Base-by-base conservation (phyloP, 441 rosid genomes). In the Mallotus japonicus region DNA sequence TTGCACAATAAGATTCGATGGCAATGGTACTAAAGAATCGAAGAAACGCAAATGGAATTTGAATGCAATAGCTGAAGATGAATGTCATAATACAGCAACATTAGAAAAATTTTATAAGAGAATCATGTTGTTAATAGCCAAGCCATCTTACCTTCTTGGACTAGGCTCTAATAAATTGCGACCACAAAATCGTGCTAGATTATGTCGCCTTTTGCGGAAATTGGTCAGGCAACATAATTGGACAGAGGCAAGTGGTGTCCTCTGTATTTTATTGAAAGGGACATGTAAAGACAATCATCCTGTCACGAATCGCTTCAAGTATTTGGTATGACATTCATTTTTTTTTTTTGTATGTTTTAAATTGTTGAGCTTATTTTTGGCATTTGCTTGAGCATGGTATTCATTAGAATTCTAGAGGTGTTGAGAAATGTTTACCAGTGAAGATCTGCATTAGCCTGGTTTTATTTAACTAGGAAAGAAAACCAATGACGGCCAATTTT, bases 231-330 rank as follows among this genome's bases (percentile, higher is more conserved):
- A 64, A 61, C 85, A 77, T 55, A 79, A 83, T 50, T 89, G 93
- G 97, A 73, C 34, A 1, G 88, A 90, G 54, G 97, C 94, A 19
- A 80, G 87, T 58, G 83, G 88, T 24, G 86, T 89, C 0, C 83
- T 89, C 46, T 83, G 90, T 15, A 77, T 90, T 57, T 66, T 89
- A 65, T 77, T 87, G 82, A 82, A 81, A 77, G 96, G 82, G 15
- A 88, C 93, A 0, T 69, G 74, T 71, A 84, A 73, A 72, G 88
- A 87, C 66, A 54, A 59, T 34, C 79, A 75, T 32, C 81, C 88
- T 4, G 65, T 62, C 62, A 71, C 75, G 54, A 89, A 87, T 78
- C 89, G 97, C 3, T 80, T 92, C 74, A 92, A 92, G 81, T 95
- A 81, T 73, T 77, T 62, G 90, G 99, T 90, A 81, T 64, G 78